Conservation (phyloP, 306 rosid species). For the Sesbania bispinosa region DNA sequence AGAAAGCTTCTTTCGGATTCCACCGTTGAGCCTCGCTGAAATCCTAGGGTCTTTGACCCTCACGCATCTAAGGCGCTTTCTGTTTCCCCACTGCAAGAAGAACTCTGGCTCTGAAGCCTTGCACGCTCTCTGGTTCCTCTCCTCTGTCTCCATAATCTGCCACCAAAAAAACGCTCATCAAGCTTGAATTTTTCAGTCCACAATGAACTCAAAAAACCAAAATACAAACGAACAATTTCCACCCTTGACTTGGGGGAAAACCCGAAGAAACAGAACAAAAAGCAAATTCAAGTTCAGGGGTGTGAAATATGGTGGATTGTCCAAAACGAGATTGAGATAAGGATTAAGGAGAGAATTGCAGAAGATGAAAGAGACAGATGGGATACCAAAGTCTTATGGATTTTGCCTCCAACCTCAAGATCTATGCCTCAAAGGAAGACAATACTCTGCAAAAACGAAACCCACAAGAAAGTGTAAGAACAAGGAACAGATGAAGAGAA, state of each 20-base stretch:
- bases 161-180: background rate
- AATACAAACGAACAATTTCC: background rate
- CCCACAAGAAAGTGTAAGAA: conserved; percentile 14
- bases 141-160: conserved; percentile 66
- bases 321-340: background rate
- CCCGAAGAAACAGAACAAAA: background rate
- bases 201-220: background rate
- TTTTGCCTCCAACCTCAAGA: conserved; percentile 43
- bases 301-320: background rate
- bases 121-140: conserved; percentile 52
- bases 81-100: conserved; percentile 81
- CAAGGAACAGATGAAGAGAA: background rate
- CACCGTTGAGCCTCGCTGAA: conserved; percentile 53
- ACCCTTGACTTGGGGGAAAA: background rate
- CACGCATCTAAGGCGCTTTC: conserved; percentile 61
- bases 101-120: conserved; percentile 53
- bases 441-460: background rate
- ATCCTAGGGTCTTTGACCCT: conserved; percentile 72
- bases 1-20: conserved; percentile 51
- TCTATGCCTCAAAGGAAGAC: conserved; percentile 20
- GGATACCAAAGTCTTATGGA: background rate
- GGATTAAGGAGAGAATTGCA: background rate
- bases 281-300: background rate
- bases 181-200: background rate
- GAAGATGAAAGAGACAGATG: background rate